Percentiles rank a stretch among this genome's conserved stretches.
Conservation (phyloP, 345 rosid species). For the Turritis glabra region DNA sequence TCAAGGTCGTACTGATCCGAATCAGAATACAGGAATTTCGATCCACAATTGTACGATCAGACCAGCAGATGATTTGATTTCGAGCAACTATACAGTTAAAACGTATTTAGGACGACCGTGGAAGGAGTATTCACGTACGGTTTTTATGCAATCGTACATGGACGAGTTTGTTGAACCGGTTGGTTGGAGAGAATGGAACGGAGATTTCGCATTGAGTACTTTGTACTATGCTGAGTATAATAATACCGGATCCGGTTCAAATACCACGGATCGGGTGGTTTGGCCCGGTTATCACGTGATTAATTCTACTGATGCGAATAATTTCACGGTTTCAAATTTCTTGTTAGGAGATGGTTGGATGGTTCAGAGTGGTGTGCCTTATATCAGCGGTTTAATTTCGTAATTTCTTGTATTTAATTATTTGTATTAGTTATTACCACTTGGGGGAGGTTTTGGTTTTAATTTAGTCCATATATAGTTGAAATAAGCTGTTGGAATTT, state of each 20-base stretch:
- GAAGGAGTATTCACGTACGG: conserved; percentile 81
- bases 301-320: conserved; percentile 59
- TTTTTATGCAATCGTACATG: conserved; percentile 56
- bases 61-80: conserved; percentile 66
- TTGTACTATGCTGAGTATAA: conserved; percentile 71
- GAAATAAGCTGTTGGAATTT: not conserved
- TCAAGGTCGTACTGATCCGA: conserved; percentile 79
- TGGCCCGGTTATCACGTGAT: conserved; percentile 76
- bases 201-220: conserved; percentile 63
- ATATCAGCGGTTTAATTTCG: conserved; percentile 23
- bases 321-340: conserved; percentile 66
- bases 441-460: not conserved
- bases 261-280: conserved; percentile 53
- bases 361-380: conserved; percentile 65
- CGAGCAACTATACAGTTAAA: conserved; percentile 43
- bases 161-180: conserved; percentile 57
- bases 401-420: conserved; percentile 12
- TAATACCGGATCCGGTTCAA: conserved; percentile 70
- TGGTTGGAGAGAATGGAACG: conserved; percentile 79
- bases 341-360: conserved; percentile 72
- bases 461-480: not conserved
- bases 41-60: conserved; percentile 61
- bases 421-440: not conserved
- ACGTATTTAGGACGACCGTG: conserved; percentile 88
- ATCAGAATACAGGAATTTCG: conserved; percentile 84